Evolutionary conservation across 192 early-diverging fungal genomes (phyloP).

Genomic region (Coemansia biformis): DNA sequence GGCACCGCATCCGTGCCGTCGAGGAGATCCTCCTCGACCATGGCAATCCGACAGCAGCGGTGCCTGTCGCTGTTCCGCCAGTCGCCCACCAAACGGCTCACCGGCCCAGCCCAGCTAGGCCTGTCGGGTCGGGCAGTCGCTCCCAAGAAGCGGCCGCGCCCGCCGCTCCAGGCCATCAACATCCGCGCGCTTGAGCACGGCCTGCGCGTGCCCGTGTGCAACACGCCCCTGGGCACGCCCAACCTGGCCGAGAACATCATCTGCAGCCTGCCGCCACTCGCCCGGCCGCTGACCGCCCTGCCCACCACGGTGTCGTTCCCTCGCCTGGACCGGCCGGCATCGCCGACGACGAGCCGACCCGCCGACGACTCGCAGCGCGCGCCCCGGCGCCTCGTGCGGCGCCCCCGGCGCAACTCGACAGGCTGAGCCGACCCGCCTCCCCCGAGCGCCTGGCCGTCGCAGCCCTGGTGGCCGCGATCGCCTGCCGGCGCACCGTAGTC

Average conservation of each 20-base stretch:
- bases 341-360: not conserved
- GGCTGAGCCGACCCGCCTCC: no score
- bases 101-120: constrained; percentile 6
- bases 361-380: not conserved
- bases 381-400: not conserved
- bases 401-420: constrained; percentile 29
- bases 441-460: no score
- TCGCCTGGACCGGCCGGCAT: constrained; percentile 4
- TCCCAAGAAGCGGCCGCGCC: constrained; percentile 23
- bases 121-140: constrained; percentile 1
- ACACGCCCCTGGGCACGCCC: constrained; percentile 33
- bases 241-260: constrained; percentile 34
- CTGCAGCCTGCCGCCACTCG: constrained; percentile 1
- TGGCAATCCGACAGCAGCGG: constrained; percentile 16
- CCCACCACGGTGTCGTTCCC: constrained; percentile 7
- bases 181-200: constrained; percentile 42
- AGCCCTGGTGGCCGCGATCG: not conserved
- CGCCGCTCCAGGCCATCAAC: constrained; percentile 38
- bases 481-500: no score
- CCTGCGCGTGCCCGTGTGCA: constrained; percentile 37
- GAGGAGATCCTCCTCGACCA: constrained; percentile 9
- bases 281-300: constrained; percentile 5
- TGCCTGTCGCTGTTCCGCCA: constrained; percentile 12
- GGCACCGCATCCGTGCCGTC: constrained; percentile 3
- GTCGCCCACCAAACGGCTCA: constrained; percentile 10